Base-by-base conservation (phyloP, 2,329 filamentous ascomycete genomes). In the Colletotrichum tabaci region DNA sequence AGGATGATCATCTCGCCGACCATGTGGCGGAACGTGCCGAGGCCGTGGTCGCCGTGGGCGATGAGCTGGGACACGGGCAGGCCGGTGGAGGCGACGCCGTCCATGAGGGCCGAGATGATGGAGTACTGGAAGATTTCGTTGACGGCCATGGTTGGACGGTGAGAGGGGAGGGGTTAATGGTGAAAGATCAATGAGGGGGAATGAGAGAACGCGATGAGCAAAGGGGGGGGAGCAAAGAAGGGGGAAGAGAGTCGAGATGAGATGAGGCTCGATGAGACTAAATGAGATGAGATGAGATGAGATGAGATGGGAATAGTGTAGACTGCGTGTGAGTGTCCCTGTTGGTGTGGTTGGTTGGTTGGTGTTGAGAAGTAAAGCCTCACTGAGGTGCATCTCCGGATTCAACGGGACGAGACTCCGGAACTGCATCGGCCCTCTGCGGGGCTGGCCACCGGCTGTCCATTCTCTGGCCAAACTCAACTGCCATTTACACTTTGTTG, bases 51-150 rank as follows among this genome's bases (percentile, higher is more conserved):
- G 66, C 80, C 80, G 65, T 81, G 77, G 6, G 62, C 61, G 58
- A 82, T 74, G 26, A 82, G 72, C 10, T 62, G 63, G 0, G 77
- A 73, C 52, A 81, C 71, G 10, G 79, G 78, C 12, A 77, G 75
- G 69, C 80, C 80, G 16, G 77, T 74, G 26, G 77, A 76, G 61
- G 80, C 79, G 35, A 81, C 77, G 65, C 80, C 80, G 62, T 80
- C 79, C 78, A 82, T 80, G 3, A 81, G 75, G 18, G 79, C 79
- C 2, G 78, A 78, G n/a, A 81, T 67, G 65, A 81, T 76, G 64
- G 79, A 81, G 73, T 78, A 81, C 57, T 81, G 80, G 73, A 74
- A 81, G 18, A 82, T 66, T 67, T 81, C 77, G 67, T 82, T 82
- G 58, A 68, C 38, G 0, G 77, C 77, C 79, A 81, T 80, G n/a